Base-by-base conservation (phyloP, 164 flowering plant species). In the Umbellularia californica region DNA sequence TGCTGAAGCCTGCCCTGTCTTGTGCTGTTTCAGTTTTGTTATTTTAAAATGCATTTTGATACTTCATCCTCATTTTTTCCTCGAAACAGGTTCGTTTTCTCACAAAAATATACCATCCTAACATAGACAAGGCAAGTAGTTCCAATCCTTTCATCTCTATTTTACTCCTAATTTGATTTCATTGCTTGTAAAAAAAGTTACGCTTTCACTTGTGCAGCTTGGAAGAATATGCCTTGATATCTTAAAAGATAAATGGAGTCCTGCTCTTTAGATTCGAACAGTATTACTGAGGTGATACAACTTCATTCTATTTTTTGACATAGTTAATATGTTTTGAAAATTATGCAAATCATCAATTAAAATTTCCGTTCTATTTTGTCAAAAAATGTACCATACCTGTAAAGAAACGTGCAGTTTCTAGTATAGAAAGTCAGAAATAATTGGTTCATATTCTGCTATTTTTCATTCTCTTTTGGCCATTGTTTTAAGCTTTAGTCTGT, bases 201-300 rank as follows among this genome's bases (percentile, higher is more conserved):
- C 17, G 6, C 23, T 55, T 74, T 76, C 41, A 20, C 73, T 74
- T 14, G 47, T 88, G 83, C 80, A 94, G 98, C 97, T 94, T 80
- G 98, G 98, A 78, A 87, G 98, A 79, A 94, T 94, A 81, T 94
- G 98, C 80, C 95, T 94, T 66, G 98, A 94, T 78, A 94, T 94
- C 76, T 88, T 94, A 50, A 94, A 94, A 81, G 97, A 94, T 82
- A 94, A 94, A 76, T 94, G 98, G 98, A 94, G 98, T 78, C 97
- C 98, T 50, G 98, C 97, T 66, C 97, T 94, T 66, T 97, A 94
- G 85, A 94, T 94, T 27, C 88, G 98, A 72, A 94, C 98, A 19
- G 98, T 94, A 58, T 86, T 94, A 50, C 82, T 94, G 80, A 94
- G 98, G 98, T 91, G 79, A 55, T 63, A 17, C 69, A 58, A 58